Percentiles rank a stretch among this genome's conserved stretches.
Evolutionary conservation across 805 yeast genomes (phyloP).

Genomic region (Suhomyces vadensis): DNA sequence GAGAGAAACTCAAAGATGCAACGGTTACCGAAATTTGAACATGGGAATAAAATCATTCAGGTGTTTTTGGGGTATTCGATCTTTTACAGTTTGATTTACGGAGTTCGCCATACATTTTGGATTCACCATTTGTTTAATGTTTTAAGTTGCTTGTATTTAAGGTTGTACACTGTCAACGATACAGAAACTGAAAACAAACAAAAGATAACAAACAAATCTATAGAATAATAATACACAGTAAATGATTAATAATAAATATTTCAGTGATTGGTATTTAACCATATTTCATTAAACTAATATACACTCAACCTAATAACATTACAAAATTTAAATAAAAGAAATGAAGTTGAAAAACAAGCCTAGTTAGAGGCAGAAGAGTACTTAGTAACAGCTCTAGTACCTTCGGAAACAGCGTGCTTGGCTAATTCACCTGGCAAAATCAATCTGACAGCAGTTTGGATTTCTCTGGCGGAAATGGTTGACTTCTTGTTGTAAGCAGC

Average conservation of each 20-base stretch:
- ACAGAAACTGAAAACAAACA: conserved; percentile 1
- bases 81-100: conserved; percentile 66
- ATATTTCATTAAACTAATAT: conserved; percentile 15
- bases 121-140: conserved; percentile 74
- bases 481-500: conserved; percentile 99
- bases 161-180: conserved; percentile 8
- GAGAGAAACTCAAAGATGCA: conserved; percentile 54
- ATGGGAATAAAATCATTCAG: neutral
- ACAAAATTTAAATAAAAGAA: conserved; percentile 12
- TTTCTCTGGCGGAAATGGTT: conserved; percentile 97
- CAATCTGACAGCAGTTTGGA: conserved; percentile 97
- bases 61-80: conserved; percentile 48
- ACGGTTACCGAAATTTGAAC: conserved; percentile 37
- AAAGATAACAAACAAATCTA: neutral
- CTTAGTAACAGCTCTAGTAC: conserved; percentile 97
- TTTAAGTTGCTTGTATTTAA: conserved; percentile 52
- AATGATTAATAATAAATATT: neutral
- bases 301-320: conserved; percentile 19
- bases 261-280: conserved; percentile 3
- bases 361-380: conserved; percentile 69
- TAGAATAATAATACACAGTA: neutral
- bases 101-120: conserved; percentile 82
- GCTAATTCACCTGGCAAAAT: conserved; percentile 98
- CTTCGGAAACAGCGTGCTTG: conserved; percentile 98
- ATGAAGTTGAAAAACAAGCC: conserved; percentile 10